A percentile compares a stretch with the other conserved stretches of the same genome.
Evolutionary conservation across 805 yeast genomes (phyloP).

Genomic region (Nakazawaea wickerhamii): DNA sequence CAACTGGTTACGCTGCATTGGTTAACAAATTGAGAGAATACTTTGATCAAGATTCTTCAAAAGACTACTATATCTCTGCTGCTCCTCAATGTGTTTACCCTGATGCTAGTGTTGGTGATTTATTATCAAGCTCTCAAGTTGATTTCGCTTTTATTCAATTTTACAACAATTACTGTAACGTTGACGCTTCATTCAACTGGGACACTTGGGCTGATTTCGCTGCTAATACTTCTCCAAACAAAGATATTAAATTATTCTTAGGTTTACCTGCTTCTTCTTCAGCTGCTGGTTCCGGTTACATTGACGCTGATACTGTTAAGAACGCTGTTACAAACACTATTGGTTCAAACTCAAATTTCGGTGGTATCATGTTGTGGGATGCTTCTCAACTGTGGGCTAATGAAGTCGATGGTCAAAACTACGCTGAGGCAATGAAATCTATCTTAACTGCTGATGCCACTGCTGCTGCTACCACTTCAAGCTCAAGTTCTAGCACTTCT

Average conservation of each 20-base stretch:
- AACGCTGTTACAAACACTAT: slow-evolving; percentile 21
- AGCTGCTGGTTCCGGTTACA: slow-evolving; percentile 57
- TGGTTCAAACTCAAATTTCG: slow-evolving; percentile 36
- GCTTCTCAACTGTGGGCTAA: slow-evolving; percentile 55
- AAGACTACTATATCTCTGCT: slow-evolving; percentile 70
- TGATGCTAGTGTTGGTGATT: slow-evolving; percentile 48
- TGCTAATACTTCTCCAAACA: slow-evolving; percentile 52
- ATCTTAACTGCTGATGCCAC: slow-evolving; percentile 17
- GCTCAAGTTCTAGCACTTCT: slow-evolving; percentile 25
- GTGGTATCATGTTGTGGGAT: slow-evolving; percentile 85
- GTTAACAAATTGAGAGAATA: slow-evolving; percentile 41
- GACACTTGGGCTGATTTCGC: slow-evolving; percentile 73
- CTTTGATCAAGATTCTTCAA: slow-evolving; percentile 37
- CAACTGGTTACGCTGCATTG: slow-evolving; percentile 62
- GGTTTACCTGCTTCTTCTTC: slow-evolving; percentile 60
- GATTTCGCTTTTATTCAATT: slow-evolving; percentile 86
- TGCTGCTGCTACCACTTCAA: slow-evolving; percentile 15
- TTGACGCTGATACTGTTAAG: slow-evolving; percentile 35
- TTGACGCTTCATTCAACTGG: slow-evolving; percentile 49
- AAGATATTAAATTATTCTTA: slow-evolving; percentile 59
- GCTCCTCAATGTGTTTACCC: slow-evolving; percentile 94
- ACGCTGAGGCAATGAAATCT: slow-evolving; percentile 24
- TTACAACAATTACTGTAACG: slow-evolving; percentile 77
- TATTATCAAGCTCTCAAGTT: slow-evolving; percentile 46
- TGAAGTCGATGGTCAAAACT: slow-evolving; percentile 35